phyloP scores from a whole-genome alignment of 148 eudicot species.

The Rhododendron kiyosumense region DNA sequence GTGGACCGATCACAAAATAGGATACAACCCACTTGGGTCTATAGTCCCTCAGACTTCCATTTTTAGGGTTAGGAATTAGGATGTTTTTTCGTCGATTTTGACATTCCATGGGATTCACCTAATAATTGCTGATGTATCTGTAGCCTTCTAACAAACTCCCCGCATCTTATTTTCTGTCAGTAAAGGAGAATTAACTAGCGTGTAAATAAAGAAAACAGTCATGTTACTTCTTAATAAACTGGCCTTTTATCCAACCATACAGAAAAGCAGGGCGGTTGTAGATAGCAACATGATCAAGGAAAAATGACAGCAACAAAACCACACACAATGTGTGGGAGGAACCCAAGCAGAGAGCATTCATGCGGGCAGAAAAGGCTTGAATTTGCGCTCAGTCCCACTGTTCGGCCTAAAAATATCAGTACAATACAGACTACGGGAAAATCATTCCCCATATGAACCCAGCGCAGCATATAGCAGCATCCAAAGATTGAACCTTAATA shows the following conservation, averaged over 20 bases:
- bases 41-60: neutral
- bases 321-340: neutral
- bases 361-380: neutral
- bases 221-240: neutral
- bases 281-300: neutral
- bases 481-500: conserved; percentile 10
- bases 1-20: neutral
- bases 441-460: neutral
- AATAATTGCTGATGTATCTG: neutral
- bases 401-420: neutral
- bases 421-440: neutral
- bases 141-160: neutral
- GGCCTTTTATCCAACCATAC: neutral
- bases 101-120: neutral
- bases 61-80: neutral
- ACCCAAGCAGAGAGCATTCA: neutral
- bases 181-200: neutral
- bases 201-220: neutral
- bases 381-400: neutral
- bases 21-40: neutral
- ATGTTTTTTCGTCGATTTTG: neutral
- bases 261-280: neutral
- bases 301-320: neutral
- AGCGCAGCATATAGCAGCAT: neutral
- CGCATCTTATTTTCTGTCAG: neutral